phyloP scores from a whole-genome alignment of 352 stramenopile species.

The Pythium coloratum region DNA sequence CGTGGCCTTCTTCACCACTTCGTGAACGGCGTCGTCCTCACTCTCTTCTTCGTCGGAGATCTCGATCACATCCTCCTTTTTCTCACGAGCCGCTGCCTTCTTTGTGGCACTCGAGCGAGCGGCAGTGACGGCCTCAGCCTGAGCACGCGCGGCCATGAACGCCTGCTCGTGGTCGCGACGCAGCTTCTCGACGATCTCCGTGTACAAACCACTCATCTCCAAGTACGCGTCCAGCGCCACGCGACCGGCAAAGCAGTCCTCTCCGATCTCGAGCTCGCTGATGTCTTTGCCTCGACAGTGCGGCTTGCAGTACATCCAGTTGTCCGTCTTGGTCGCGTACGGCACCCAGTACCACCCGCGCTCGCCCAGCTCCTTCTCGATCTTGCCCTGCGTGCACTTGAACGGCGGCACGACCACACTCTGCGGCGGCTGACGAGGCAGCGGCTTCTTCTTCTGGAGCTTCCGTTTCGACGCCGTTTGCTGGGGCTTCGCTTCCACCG shows the following conservation, averaged over 20 bases:
- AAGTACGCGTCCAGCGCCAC: slow-evolving; percentile 50
- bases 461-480: too few species aligned
- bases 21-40: slow-evolving; percentile 15
- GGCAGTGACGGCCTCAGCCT: neutral
- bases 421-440: neutral
- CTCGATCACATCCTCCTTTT: slow-evolving; percentile 11
- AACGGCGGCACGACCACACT: slow-evolving; percentile 45
- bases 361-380: slow-evolving; percentile 52
- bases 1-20: slow-evolving; percentile 7
- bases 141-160: neutral
- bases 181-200: slow-evolving; percentile 44
- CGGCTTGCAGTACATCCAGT: slow-evolving; percentile 63
- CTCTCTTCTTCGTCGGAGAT: slow-evolving; percentile 26
- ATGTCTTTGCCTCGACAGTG: slow-evolving; percentile 37
- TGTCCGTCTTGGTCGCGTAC: slow-evolving; percentile 23
- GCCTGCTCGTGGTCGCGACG: slow-evolving; percentile 36
- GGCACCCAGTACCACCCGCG: slow-evolving; percentile 72
- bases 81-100: neutral
- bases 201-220: slow-evolving; percentile 34
- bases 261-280: slow-evolving; percentile 24
- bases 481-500: neutral
- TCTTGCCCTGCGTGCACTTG: slow-evolving; percentile 57
- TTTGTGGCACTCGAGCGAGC: neutral
- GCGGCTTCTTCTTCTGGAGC: neutral
- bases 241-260: slow-evolving; percentile 58